Conservation (phyloP, 495 filamentous ascomycete genomes). For the Hyaloscypha finlandica region DNA sequence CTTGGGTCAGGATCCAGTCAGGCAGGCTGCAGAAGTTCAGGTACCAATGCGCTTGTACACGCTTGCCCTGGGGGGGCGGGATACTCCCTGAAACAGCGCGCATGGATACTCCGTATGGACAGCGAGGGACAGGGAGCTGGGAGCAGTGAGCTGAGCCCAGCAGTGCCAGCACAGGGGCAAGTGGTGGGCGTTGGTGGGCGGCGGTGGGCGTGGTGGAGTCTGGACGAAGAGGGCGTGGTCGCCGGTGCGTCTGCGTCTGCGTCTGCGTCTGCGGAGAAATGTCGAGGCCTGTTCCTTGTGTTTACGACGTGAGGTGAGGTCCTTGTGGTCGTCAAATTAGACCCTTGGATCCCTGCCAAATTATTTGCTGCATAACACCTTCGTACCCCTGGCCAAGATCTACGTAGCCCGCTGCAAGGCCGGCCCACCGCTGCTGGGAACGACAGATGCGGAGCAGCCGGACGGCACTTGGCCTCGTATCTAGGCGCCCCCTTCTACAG, state of each 20-base stretch:
- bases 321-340: slow-evolving; percentile 12
- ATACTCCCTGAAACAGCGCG: slow-evolving; percentile 8
- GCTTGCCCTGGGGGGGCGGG: background rate
- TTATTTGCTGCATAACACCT: slow-evolving; percentile 19
- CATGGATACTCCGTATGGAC: background rate
- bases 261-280: slow-evolving; percentile 9
- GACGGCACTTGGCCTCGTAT: background rate
- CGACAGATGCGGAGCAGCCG: background rate
- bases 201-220: too few relatives aligned
- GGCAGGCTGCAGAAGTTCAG: background rate
- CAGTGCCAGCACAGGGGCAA: background rate
- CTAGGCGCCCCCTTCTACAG: too few relatives aligned
- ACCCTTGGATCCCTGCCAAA: slow-evolving; percentile 1
- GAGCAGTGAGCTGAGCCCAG: background rate
- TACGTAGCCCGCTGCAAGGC: background rate
- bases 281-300: slow-evolving; percentile 23
- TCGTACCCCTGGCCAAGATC: background rate
- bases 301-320: slow-evolving; percentile 3
- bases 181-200: too few relatives aligned
- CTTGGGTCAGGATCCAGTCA: background rate
- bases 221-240: too few relatives aligned
- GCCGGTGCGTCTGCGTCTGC: background rate
- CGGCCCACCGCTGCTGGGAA: background rate
- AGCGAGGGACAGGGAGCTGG: background rate
- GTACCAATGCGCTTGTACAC: background rate